phyloP scores from a whole-genome alignment of 768 basidiomycete genomes.

The Cyathus striatus region DNA sequence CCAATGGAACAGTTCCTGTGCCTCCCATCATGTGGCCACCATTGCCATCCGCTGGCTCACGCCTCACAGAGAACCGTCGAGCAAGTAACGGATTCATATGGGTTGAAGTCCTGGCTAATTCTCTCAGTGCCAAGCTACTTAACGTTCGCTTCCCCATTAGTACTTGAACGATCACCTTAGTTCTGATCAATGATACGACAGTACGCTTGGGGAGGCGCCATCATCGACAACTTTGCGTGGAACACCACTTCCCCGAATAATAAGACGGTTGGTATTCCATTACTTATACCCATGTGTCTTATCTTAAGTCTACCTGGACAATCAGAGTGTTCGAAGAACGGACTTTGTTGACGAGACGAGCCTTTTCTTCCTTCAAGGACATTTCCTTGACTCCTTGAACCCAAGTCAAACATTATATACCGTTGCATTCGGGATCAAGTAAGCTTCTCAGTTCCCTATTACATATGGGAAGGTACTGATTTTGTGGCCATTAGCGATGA shows the following conservation, averaged over 20 bases:
- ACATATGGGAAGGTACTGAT: not conserved
- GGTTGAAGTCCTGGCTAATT: constrained; percentile 22
- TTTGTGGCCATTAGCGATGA: constrained; percentile 12
- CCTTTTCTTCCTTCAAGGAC: constrained; percentile 22
- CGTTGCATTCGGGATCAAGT: constrained; percentile 27
- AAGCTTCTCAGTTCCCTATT: constrained; percentile 3
- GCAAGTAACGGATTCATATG: constrained; percentile 26
- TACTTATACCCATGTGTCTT: not conserved
- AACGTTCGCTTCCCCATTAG: constrained; percentile 11
- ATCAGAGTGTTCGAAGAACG: constrained; percentile 14
- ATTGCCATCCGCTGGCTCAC: constrained; percentile 23
- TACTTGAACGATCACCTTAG: not conserved
- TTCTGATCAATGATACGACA: constrained; percentile 1
- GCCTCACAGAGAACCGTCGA: constrained; percentile 18
- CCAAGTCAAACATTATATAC: constrained; percentile 22
- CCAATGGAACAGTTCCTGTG: constrained; percentile 24
- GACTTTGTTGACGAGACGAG: constrained; percentile 22
- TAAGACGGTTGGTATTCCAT: constrained; percentile 11
- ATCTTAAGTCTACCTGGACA: not conserved
- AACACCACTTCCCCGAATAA: constrained; percentile 24
- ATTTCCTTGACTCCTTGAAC: constrained; percentile 18
- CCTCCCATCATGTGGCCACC: constrained; percentile 25
- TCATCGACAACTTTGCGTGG: constrained; percentile 26
- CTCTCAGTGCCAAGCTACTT: constrained; percentile 22
- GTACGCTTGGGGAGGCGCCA: constrained; percentile 28